These are phyloP conservation scores for Neobulgaria alba DNA, from an alignment of 2,329 filamentous ascomycete species.

Conservation along the genomic window DNA sequence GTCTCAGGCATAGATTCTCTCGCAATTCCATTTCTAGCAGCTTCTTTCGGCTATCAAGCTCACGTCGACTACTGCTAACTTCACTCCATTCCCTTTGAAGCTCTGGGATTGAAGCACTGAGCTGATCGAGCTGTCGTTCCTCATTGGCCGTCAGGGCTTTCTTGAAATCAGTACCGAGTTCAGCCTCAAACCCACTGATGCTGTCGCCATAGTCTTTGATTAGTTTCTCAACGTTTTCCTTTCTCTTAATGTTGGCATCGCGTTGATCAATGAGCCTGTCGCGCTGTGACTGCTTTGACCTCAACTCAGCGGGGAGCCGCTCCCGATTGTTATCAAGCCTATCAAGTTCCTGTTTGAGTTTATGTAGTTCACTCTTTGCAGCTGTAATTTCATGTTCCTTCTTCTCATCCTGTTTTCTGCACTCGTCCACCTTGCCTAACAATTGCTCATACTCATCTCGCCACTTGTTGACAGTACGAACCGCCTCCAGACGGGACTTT, in stretches of 20 bases:
- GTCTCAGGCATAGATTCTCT: constrained; percentile 78
- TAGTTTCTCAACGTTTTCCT: constrained; percentile 63
- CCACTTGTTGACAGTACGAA: constrained; percentile 66
- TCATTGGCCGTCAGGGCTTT: constrained; percentile 79
- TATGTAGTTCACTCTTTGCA: constrained; percentile 76
- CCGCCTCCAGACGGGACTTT: constrained; percentile 78
- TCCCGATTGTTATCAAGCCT: constrained; percentile 78
- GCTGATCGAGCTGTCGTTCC: constrained; percentile 66
- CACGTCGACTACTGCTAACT: constrained; percentile 62
- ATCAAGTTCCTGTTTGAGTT: constrained; percentile 67
- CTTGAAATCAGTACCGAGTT: constrained; percentile 82
- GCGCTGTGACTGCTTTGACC: constrained; percentile 64
- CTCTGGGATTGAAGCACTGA: constrained; percentile 61
- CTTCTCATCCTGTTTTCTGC: constrained; percentile 61
- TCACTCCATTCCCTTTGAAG: constrained; percentile 71
- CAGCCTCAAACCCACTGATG: constrained; percentile 67
- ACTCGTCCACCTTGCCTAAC: constrained; percentile 52
- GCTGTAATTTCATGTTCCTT: constrained; percentile 85
- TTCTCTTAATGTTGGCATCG: constrained; percentile 55
- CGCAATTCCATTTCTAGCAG: constrained; percentile 78
- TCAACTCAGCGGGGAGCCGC: constrained; percentile 68
- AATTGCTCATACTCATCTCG: constrained; percentile 66
- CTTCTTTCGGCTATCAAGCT: constrained; percentile 72
- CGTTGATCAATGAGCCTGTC: constrained; percentile 66
- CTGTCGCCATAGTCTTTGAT: constrained; percentile 70